These are phyloP conservation scores for Boeremia exigua DNA, from an alignment of 2,329 filamentous ascomycete genomes.

Conservation along the genomic window DNA sequence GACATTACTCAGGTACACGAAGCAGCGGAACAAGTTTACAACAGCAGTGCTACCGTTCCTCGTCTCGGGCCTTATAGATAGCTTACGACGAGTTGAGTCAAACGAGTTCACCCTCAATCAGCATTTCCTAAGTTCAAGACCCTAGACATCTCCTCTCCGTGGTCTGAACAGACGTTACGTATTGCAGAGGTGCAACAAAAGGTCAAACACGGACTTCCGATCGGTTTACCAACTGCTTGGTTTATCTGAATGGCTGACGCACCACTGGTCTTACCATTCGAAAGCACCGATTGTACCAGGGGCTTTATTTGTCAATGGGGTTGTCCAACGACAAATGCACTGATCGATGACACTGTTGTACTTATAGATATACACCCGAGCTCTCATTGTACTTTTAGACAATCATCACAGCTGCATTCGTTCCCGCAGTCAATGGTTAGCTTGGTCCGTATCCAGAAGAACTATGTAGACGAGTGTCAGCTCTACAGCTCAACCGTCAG, in stretches of 20 bases:
- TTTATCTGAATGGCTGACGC: not conserved
- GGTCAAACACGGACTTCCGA: not conserved
- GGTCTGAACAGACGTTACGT: too few species aligned
- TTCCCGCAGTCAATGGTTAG: conserved; percentile 3
- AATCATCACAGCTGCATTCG: not conserved
- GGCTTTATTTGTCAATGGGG: not conserved
- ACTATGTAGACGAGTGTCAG: conserved; percentile 1
- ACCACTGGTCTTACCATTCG: not conserved
- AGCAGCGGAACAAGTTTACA: not conserved
- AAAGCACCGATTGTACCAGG: not conserved
- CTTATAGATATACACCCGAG: not conserved
- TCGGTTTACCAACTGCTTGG: not conserved
- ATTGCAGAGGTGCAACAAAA: not conserved
- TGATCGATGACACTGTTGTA: not conserved
- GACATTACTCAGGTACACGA: not conserved
- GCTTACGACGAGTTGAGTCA: not conserved
- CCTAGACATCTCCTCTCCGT: not conserved
- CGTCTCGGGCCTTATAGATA: not conserved
- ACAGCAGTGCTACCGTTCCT: not conserved
- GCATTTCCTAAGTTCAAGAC: not conserved
- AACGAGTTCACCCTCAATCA: not conserved
- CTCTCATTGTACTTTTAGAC: not conserved
- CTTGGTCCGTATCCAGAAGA: not conserved
- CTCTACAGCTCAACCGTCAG: not conserved
- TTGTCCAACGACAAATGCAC: not conserved